phyloP scores from a whole-genome alignment of 257 asterid species.

The Cynanchum wilfordii region DNA sequence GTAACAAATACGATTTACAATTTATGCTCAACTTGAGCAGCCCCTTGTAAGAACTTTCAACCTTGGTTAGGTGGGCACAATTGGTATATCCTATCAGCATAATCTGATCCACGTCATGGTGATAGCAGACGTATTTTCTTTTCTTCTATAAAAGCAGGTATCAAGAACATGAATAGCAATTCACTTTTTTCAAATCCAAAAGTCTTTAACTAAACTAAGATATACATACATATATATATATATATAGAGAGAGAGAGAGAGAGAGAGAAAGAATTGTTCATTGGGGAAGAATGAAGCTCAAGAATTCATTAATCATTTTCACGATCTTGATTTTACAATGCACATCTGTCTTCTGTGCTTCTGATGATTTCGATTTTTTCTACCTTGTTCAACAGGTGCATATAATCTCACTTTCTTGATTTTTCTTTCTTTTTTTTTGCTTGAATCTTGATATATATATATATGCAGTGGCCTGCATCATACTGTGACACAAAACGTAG shows the following conservation, averaged over 20 bases:
- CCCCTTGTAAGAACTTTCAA: too few species aligned
- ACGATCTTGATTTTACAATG: slow-evolving; percentile 30
- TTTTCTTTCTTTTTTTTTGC: too few species aligned
- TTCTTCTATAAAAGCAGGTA: not conserved
- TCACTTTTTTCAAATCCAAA: not conserved
- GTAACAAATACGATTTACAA: too few species aligned
- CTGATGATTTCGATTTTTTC: slow-evolving; percentile 65
- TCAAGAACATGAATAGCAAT: not conserved
- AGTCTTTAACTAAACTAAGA: not conserved
- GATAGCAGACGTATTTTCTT: too few species aligned
- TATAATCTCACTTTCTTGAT: too few species aligned
- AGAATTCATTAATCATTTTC: slow-evolving; percentile 12
- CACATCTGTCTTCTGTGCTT: slow-evolving; percentile 23
- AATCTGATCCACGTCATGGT: not conserved
- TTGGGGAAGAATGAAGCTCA: slow-evolving; percentile 5
- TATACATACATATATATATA: too few species aligned
- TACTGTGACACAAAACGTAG: slow-evolving; percentile 55
- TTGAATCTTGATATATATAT: not conserved
- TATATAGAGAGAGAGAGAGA: too few species aligned
- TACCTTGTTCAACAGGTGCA: slow-evolving; percentile 66
- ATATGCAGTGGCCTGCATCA: slow-evolving; percentile 69
- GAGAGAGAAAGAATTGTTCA: too few species aligned
- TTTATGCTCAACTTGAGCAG: too few species aligned
- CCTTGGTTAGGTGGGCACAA: not conserved
- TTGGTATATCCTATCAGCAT: not conserved